Conservation (phyloP, 208 protist species). For the Acanthamoeba polyphaga region DNA sequence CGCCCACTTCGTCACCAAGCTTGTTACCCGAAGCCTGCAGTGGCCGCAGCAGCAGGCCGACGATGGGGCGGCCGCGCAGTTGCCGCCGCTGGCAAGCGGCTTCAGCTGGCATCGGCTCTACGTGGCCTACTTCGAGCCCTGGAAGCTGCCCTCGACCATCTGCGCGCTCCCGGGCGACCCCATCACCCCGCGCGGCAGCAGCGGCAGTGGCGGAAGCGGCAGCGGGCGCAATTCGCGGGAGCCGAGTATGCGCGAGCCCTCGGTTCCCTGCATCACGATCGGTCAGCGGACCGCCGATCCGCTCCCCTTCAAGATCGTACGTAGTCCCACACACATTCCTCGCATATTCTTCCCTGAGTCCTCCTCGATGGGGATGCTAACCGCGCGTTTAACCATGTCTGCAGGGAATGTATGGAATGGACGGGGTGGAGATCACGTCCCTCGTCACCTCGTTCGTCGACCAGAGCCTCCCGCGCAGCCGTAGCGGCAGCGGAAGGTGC, state of each 20-base stretch:
- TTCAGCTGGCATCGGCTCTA: conserved; percentile 56
- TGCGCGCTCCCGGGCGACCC: not conserved
- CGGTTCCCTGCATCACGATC: conserved; percentile 11
- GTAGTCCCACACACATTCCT: not conserved
- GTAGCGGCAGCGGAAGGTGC: conserved; percentile 49
- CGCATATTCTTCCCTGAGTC: no score
- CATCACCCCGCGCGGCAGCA: not conserved
- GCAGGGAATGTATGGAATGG: conserved; percentile 60
- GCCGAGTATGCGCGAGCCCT: not conserved
- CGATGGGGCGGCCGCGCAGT: not conserved
- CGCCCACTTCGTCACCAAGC: conserved; percentile 17
- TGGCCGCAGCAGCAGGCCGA: not conserved
- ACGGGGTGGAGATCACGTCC: conserved; percentile 8
- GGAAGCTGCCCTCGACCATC: not conserved
- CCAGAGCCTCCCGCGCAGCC: conserved; percentile 34
- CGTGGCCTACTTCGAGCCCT: conserved; percentile 57
- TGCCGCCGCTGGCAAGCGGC: no score
- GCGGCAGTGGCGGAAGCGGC: not conserved
- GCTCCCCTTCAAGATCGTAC: conserved; percentile 43
- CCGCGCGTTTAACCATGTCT: not conserved
- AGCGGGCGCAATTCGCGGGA: not conserved
- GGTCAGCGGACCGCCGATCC: conserved; percentile 29
- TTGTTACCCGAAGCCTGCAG: not conserved
- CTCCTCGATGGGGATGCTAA: not conserved
- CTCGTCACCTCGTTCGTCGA: conserved; percentile 15